Conservation (phyloP, 257 asterid species). For the Leptodermis oblonga region DNA sequence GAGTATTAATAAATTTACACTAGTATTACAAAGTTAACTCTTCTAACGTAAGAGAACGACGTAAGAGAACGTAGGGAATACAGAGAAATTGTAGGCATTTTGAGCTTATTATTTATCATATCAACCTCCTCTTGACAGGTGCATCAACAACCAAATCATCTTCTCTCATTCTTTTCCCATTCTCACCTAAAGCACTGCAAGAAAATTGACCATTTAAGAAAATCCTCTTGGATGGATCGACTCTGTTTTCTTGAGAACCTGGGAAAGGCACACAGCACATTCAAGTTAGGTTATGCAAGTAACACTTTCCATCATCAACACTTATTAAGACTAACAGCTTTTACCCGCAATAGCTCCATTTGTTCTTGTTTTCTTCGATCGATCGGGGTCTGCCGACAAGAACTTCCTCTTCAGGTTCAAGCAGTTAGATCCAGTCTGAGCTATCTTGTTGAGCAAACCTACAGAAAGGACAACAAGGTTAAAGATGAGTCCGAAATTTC, state of each 20-base stretch:
- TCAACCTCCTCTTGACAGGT: constrained; percentile 43
- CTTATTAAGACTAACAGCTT: neutral
- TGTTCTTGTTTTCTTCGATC: constrained; percentile 41
- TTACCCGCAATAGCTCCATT: constrained; percentile 31
- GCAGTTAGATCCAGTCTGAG: constrained; percentile 12
- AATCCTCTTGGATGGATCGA: constrained; percentile 6
- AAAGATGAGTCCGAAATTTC: neutral
- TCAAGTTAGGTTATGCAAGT: neutral
- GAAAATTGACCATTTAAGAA: constrained; percentile 15
- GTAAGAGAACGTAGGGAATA: too few species aligned
- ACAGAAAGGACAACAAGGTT: neutral
- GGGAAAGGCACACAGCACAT: neutral
- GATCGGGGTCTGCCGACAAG: constrained; percentile 28
- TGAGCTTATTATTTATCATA: constrained; percentile 15
- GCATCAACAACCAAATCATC: constrained; percentile 37
- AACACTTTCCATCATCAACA: neutral
- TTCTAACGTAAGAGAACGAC: too few species aligned
- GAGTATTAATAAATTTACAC: neutral
- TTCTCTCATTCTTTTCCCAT: constrained; percentile 40
- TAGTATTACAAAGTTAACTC: neutral
- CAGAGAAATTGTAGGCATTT: neutral
- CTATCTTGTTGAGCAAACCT: constrained; percentile 21
- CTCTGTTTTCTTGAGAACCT: constrained; percentile 27
- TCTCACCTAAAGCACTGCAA: constrained; percentile 34
- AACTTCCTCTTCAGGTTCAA: constrained; percentile 46